Evolutionary conservation across 805 yeast species (phyloP), one percentile per base, ranked within the genome.

Genomic region (baker's yeast (Saccharomyces cerevisiae)): DNA sequence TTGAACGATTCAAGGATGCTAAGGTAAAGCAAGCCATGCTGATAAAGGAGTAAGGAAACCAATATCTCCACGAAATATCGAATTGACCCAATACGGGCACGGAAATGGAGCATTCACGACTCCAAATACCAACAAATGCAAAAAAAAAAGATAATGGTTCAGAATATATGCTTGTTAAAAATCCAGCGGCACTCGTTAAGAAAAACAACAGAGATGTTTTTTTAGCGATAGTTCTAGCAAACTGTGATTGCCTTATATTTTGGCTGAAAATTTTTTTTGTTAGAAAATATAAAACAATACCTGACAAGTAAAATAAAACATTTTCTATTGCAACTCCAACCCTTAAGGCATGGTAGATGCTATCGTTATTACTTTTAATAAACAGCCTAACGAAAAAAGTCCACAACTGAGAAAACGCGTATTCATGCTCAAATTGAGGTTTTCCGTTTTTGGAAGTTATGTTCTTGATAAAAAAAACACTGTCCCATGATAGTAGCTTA

Each of bases 361-460:
- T 72, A 10, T 48, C 9, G 1, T 29, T 22, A 36, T 65, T 57
- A 6, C 52, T 51, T 10, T 27, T 22, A 14, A 36, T 17, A 10
- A 53, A 5, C 22, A 9, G 53, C 28, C 59, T 65, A 3, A 85
- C 69, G 3, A 83, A 48, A 26, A 79, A 64, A 73, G 85, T 77
- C 96, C 96, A 92, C 1, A 81, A 64, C 10, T 87, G 87, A 28
- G 95, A 83, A 66, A 89, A 92, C 4, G 95, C 97, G 77, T 81
- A 87, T 70, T 90, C 96, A 67, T 92, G 96, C 69, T 92, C 98
- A 69, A 76, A 91, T n/a, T 71, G 67, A 1, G 76, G 70, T 14
- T 71, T 67, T 0, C 78, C 81, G 14, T 78, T 68, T 9, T 69
- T 65, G 32, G 52, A 28, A 22, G 87, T 80, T 53, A 84, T 67